Evolutionary conservation across 1,139 yeast genomes (phyloP), one percentile per base, ranked within the genome.

Genomic region (Candida buenavistaensis): DNA sequence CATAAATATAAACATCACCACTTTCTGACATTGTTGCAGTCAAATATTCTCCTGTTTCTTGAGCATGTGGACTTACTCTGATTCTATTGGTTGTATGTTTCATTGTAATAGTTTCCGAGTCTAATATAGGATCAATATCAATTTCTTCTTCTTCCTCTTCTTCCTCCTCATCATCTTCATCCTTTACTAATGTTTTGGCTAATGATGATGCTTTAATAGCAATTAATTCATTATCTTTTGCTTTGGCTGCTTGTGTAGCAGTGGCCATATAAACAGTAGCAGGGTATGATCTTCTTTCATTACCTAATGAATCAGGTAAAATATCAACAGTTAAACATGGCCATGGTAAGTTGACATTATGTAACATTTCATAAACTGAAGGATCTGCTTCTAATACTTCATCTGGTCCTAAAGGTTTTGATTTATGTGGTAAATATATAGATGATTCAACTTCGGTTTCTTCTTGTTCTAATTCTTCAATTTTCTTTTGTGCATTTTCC

Each of bases 341-440:
- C 97, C 98, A 92, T 51, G 96, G 95, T 58, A 92, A 69, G 57
- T 86, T 87, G 43, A 92, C 87, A 52, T 87, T 87, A 62, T 92
- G 99, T 40, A 92, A 70, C 97, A 92, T 90, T 53, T 92, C 96
- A 57, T 94, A 92, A 4, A 92, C 96, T 11, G 92, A 72, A 37
- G 96, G 96, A 63, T 92, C 98, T 1, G 98, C 96, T 63, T 92
- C 97, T 56, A 92, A 72, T 7, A 85, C 95, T 65, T 92, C 98
- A 64, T 89, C 95, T 2, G 96, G 95, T 1, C 96, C 97, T 46
- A 92, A 70, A 5, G 96, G 96, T 50, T 79, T 81, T 20, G 94
- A 83, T 62, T 79, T 75, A 56, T 89, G 95, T 16, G 97, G 97
- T 47, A 90, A 69, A 60, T 86, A 90, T 33, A 90, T 61, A 17